These are phyloP conservation scores for Pholiota adiposa DNA, from an alignment of 1,284 basidiomycete genomes.

Conservation along the genomic window DNA sequence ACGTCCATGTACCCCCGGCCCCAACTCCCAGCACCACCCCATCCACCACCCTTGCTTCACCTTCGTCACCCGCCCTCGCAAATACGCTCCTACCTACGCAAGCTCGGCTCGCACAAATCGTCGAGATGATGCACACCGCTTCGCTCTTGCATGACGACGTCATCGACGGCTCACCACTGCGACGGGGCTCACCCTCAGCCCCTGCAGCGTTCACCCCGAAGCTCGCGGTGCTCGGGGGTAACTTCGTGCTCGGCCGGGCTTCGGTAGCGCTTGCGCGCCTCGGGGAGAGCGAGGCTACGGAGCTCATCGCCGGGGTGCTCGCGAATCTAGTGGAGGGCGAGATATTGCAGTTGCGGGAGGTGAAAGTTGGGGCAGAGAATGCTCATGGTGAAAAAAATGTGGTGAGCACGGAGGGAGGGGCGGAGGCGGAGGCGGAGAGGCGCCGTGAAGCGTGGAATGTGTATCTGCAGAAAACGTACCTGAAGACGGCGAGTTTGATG, in stretches of 20 bases:
- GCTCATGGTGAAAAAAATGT: conserved; percentile 2
- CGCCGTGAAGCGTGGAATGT: conserved; percentile 74
- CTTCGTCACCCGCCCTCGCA: conserved; percentile 27
- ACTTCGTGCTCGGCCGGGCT: conserved; percentile 93
- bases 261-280: conserved; percentile 87
- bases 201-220: conserved; percentile 94
- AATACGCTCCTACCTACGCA: conserved; percentile 79
- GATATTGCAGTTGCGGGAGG: conserved; percentile 86
- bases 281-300: conserved; percentile 88
- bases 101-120: conserved; percentile 90
- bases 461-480: conserved; percentile 95
- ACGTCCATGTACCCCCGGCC: conserved; percentile 19
- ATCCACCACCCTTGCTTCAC: conserved; percentile 31
- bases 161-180: conserved; percentile 85
- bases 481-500: conserved; percentile 97
- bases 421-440: conserved; percentile 4
- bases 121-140: conserved; percentile 99
- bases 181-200: conserved; percentile 83
- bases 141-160: conserved; percentile 98
- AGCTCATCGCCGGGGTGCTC: conserved; percentile 91
- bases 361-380: conserved; percentile 32
- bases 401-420: conserved; percentile 9
- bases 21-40: conserved; percentile 26
- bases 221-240: conserved; percentile 91
- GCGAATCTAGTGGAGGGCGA: conserved; percentile 98